phyloP scores from a whole-genome alignment of 805 yeast species.

The Phaffomyces opuntiae region DNA sequence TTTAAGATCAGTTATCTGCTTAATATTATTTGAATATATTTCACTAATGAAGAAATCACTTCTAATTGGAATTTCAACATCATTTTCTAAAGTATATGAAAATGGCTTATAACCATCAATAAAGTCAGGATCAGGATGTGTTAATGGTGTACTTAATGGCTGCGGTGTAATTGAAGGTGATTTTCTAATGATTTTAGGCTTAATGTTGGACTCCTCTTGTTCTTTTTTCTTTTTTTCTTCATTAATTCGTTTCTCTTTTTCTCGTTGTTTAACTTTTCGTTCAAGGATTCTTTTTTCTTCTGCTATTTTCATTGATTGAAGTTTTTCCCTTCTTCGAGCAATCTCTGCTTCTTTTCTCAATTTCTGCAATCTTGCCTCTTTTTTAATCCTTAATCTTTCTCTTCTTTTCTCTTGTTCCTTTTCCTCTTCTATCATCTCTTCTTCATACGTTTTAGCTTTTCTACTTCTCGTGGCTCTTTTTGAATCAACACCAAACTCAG shows the following conservation, averaged over 20 bases:
- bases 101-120: slow-evolving; percentile 22
- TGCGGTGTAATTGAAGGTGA: not conserved
- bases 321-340: slow-evolving; percentile 2
- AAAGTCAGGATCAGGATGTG: slow-evolving; percentile 4
- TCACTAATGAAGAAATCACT: slow-evolving; percentile 27
- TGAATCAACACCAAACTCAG: not conserved
- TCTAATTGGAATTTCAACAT: slow-evolving; percentile 19
- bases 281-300: slow-evolving; percentile 2
- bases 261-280: not conserved
- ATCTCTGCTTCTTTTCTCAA: not conserved
- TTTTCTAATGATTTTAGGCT: no score
- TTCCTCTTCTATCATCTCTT: not conserved
- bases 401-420: not conserved
- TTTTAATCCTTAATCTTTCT: slow-evolving; percentile 1
- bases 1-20: slow-evolving; percentile 11
- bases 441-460: slow-evolving; percentile 4
- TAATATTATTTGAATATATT: slow-evolving; percentile 16
- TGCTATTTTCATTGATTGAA: slow-evolving; percentile 1
- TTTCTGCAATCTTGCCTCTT: not conserved
- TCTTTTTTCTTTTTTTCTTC: not conserved
- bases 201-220: no score
- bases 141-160: not conserved
- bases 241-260: slow-evolving; percentile 3
- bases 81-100: slow-evolving; percentile 12
- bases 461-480: slow-evolving; percentile 1